Evolutionary conservation across 2,329 filamentous ascomycete genomes (phyloP).

Genomic region (Sporothrix protearum): DNA sequence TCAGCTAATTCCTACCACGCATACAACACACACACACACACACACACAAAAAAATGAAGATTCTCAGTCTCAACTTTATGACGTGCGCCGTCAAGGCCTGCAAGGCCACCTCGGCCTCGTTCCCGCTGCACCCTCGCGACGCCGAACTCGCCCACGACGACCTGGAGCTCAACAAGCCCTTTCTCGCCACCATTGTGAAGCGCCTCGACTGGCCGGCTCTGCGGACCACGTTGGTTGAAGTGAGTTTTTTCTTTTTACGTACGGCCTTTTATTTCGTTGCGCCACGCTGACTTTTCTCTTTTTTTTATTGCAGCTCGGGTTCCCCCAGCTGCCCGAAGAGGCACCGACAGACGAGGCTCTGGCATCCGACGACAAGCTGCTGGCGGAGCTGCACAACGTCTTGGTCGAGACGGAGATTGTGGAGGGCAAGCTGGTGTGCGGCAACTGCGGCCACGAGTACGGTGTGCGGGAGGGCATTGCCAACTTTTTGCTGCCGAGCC

Average conservation of each 20-base stretch:
- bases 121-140: slow-evolving; percentile 88
- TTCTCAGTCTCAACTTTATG: slow-evolving; percentile 93
- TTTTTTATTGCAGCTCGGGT: slow-evolving; percentile 63
- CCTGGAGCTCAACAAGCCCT: slow-evolving; percentile 72
- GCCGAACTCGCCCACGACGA: slow-evolving; percentile 85
- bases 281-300: not conserved
- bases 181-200: slow-evolving; percentile 80
- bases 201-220: slow-evolving; percentile 86
- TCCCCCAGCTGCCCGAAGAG: slow-evolving; percentile 65
- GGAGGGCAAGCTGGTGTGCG: slow-evolving; percentile 86
- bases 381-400: slow-evolving; percentile 74
- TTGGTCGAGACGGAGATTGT: slow-evolving; percentile 86
- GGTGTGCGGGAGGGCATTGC: slow-evolving; percentile 92
- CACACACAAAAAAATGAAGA: slow-evolving; percentile 85
- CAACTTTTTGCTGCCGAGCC: slow-evolving; percentile 90
- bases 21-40: no score
- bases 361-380: slow-evolving; percentile 62
- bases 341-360: slow-evolving; percentile 61
- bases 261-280: not conserved
- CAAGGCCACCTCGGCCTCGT: slow-evolving; percentile 74
- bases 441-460: slow-evolving; percentile 90
- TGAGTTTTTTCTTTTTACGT: slow-evolving; percentile 39
- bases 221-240: slow-evolving; percentile 70
- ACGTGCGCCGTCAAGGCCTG: slow-evolving; percentile 95
- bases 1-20: no score